A percentile compares a stretch with the other conserved stretches of the same genome.
phyloP scores from a whole-genome alignment of 495 filamentous ascomycete genomes.

The Geoglossum glabrum region DNA sequence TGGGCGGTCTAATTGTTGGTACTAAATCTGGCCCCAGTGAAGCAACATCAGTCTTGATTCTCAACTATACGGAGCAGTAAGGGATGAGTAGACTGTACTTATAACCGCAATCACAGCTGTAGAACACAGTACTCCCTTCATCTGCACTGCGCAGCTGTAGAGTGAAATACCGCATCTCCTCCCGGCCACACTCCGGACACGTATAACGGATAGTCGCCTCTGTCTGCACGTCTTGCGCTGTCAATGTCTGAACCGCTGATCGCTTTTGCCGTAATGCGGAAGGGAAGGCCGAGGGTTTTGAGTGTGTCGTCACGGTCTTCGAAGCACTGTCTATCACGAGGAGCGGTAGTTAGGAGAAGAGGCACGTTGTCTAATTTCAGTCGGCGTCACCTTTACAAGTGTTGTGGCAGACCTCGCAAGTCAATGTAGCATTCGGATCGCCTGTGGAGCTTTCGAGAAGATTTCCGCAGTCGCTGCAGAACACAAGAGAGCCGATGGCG shows the following conservation, averaged over 20 bases:
- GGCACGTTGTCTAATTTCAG: neutral
- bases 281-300: constrained; percentile 72
- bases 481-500: constrained; percentile 72
- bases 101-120: constrained; percentile 59
- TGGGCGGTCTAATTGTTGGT: constrained; percentile 4
- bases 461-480: constrained; percentile 87
- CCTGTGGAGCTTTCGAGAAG: constrained; percentile 65
- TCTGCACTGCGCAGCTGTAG: constrained; percentile 82
- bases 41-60: neutral
- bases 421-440: constrained; percentile 47
- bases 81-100: constrained; percentile 34
- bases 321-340: constrained; percentile 46
- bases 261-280: constrained; percentile 67
- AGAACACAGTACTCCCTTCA: constrained; percentile 84
- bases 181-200: constrained; percentile 62
- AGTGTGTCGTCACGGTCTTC: constrained; percentile 61
- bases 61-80: neutral
- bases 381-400: constrained; percentile 48
- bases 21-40: constrained; percentile 1
- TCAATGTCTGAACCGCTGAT: constrained; percentile 68
- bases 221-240: constrained; percentile 56
- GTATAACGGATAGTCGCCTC: constrained; percentile 48
- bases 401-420: constrained; percentile 69
- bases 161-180: constrained; percentile 67
- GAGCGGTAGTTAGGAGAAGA: neutral